Evolutionary conservation across 306 rosid genomes (phyloP).

Genomic region (Dryas alaskensis): DNA sequence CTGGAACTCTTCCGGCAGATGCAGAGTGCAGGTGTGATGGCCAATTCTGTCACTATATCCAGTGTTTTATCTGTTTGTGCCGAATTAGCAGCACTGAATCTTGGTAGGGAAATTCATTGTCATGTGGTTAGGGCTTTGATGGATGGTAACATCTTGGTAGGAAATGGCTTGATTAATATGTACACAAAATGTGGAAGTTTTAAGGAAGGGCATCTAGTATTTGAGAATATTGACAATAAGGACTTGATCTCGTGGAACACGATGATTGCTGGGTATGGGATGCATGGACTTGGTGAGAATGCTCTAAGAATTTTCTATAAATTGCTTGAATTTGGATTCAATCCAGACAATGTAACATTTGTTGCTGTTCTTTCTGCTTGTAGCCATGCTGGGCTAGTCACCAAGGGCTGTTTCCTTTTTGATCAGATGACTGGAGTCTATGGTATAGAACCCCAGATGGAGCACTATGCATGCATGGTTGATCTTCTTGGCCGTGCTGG

Average conservation of each 20-base stretch:
- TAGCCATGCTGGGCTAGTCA: constrained; percentile 72
- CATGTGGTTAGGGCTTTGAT: constrained; percentile 49
- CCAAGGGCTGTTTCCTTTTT: constrained; percentile 52
- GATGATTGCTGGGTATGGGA: constrained; percentile 71
- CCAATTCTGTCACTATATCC: constrained; percentile 62
- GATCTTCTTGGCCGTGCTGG: constrained; percentile 89
- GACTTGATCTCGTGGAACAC: constrained; percentile 86
- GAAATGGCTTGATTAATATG: constrained; percentile 75
- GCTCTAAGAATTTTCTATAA: constrained; percentile 55
- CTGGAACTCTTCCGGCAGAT: constrained; percentile 67
- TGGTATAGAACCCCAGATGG: constrained; percentile 60
- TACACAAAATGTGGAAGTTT: constrained; percentile 75
- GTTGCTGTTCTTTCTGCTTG: constrained; percentile 76
- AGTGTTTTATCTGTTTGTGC: constrained; percentile 74
- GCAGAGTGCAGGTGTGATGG: constrained; percentile 57
- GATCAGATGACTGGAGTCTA: constrained; percentile 48
- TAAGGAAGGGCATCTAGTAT: constrained; percentile 54
- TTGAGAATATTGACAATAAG: constrained; percentile 43
- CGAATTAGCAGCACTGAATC: constrained; percentile 55
- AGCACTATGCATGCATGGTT: constrained; percentile 83
- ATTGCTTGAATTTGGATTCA: constrained; percentile 49
- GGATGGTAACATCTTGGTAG: constrained; percentile 67
- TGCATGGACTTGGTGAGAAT: constrained; percentile 73
- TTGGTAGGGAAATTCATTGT: constrained; percentile 75
- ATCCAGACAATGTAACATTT: constrained; percentile 71